A percentile compares a stretch with the other conserved stretches of the same genome.
phyloP scores from a whole-genome alignment of 2,329 filamentous ascomycete genomes.

The Fusarium sp. region DNA sequence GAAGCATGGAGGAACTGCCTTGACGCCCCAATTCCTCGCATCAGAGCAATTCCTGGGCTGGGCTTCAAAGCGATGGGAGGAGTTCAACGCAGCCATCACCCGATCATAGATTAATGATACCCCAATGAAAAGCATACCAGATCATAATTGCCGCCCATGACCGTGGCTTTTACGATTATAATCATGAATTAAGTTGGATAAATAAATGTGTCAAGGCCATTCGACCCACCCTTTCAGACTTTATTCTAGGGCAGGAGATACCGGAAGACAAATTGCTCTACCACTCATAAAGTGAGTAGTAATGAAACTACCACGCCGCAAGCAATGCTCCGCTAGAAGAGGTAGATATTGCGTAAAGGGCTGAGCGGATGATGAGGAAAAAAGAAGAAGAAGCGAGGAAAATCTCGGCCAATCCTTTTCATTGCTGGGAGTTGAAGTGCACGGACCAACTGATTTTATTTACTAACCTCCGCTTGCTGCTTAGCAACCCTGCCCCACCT shows the following conservation, averaged over 20 bases:
- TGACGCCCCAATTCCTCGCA: conserved; percentile 73
- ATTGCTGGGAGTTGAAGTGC: conserved; percentile 23
- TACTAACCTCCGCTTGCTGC: not conserved
- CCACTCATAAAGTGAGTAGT: conserved; percentile 66
- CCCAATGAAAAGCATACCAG: conserved; percentile 31
- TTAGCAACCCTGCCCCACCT: conserved; percentile 42
- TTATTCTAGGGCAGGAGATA: conserved; percentile 90
- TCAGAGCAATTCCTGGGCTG: conserved; percentile 69
- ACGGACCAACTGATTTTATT: conserved; percentile 38
- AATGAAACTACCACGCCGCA: conserved; percentile 64
- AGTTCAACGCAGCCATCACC: conserved; percentile 51
- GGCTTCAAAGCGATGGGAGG: conserved; percentile 53
- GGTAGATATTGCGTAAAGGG: conserved; percentile 49
- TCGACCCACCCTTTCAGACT: conserved; percentile 85
- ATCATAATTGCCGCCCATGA: not conserved
- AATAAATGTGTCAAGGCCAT: conserved; percentile 76
- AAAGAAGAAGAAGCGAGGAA: conserved; percentile 47
- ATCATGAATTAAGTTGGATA: conserved; percentile 12
- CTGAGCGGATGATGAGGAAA: conserved; percentile 47
- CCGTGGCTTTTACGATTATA: not conserved
- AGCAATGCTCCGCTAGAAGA: conserved; percentile 45
- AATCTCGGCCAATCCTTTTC: conserved; percentile 41
- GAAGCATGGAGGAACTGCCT: conserved; percentile 82
- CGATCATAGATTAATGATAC: conserved; percentile 49
- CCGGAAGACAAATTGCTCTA: conserved; percentile 76